Evolutionary conservation across 1,139 yeast species (phyloP).

Genomic region (Waltiozyma sp.): DNA sequence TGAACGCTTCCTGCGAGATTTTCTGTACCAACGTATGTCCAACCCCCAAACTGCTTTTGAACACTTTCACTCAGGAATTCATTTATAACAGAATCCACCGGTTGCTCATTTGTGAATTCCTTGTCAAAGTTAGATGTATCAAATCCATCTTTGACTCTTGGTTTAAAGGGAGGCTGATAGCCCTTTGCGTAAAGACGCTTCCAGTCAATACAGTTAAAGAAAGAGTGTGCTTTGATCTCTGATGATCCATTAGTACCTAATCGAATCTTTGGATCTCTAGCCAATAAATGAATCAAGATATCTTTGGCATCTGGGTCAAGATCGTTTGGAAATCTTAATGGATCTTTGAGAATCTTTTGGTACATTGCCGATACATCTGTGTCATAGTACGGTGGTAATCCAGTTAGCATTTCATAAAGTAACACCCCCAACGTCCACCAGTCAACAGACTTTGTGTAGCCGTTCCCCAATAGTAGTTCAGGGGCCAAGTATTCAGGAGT

Average conservation of each 20-base stretch:
- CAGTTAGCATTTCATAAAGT: slow-evolving; percentile 91
- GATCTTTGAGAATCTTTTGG: slow-evolving; percentile 81
- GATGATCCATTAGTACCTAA: slow-evolving; percentile 72
- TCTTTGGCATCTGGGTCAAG: slow-evolving; percentile 87
- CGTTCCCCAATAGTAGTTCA: slow-evolving; percentile 80
- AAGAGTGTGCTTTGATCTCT: slow-evolving; percentile 76
- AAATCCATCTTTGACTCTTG: slow-evolving; percentile 73
- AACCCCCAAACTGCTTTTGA: slow-evolving; percentile 95
- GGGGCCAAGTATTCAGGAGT: slow-evolving; percentile 97
- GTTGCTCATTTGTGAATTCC: slow-evolving; percentile 87
- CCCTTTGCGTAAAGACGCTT: slow-evolving; percentile 70
- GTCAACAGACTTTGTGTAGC: slow-evolving; percentile 90
- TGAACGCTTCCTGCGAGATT: slow-evolving; percentile 22
- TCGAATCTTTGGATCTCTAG: slow-evolving; percentile 77
- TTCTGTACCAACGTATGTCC: slow-evolving; percentile 80
- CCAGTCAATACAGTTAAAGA: slow-evolving; percentile 92
- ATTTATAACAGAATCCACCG: slow-evolving; percentile 92
- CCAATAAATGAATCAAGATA: slow-evolving; percentile 60
- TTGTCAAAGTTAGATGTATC: slow-evolving; percentile 91
- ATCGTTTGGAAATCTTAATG: slow-evolving; percentile 78
- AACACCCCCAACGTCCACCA: slow-evolving; percentile 97
- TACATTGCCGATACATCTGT: slow-evolving; percentile 94
- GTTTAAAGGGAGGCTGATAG: slow-evolving; percentile 92
- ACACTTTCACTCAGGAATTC: slow-evolving; percentile 82
- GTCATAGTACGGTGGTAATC: slow-evolving; percentile 92